These are phyloP conservation scores for Fusarium sp. DNA, from an alignment of 2,329 filamentous ascomycete species.

Conservation along the genomic window DNA sequence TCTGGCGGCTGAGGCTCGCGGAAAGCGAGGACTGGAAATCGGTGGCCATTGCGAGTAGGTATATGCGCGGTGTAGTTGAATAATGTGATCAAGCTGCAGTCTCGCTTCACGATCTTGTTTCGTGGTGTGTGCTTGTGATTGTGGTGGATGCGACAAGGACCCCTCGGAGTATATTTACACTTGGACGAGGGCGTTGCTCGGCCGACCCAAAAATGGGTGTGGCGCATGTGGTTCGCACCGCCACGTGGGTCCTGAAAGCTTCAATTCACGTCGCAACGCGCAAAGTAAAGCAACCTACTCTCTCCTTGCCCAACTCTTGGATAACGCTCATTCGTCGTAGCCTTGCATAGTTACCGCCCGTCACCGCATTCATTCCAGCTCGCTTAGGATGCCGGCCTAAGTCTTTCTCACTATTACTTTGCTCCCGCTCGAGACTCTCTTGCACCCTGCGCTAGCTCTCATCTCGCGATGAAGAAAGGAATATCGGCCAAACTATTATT, in stretches of 20 bases:
- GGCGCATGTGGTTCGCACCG: slow-evolving; percentile 40
- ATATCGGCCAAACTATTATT: slow-evolving; percentile 38
- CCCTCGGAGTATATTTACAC: slow-evolving; percentile 36
- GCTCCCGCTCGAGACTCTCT: slow-evolving; percentile 36
- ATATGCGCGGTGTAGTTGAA: neutral
- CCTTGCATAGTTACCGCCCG: neutral
- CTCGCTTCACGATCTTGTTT: neutral
- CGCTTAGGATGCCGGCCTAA: slow-evolving; percentile 35
- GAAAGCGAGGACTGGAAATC: slow-evolving; percentile 75
- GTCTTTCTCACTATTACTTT: slow-evolving; percentile 1
- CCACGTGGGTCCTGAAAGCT: slow-evolving; percentile 43
- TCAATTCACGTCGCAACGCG: slow-evolving; percentile 32
- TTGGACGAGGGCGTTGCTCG: slow-evolving; percentile 41
- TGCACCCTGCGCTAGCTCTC: slow-evolving; percentile 30
- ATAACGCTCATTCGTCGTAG: slow-evolving; percentile 12
- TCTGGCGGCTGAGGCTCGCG: slow-evolving; percentile 65
- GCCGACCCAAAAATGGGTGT: slow-evolving; percentile 41
- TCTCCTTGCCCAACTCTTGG: slow-evolving; percentile 8
- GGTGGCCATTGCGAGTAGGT: slow-evolving; percentile 56
- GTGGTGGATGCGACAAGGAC: slow-evolving; percentile 6
- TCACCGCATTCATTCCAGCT: neutral
- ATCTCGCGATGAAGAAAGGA: slow-evolving; percentile 48
- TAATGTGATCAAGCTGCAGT: neutral
- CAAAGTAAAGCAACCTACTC: slow-evolving; percentile 1
- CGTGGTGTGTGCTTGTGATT: slow-evolving; percentile 2